Evolutionary conservation across 495 filamentous ascomycete species (phyloP).

Genomic region (Neurospora tetrasperma): DNA sequence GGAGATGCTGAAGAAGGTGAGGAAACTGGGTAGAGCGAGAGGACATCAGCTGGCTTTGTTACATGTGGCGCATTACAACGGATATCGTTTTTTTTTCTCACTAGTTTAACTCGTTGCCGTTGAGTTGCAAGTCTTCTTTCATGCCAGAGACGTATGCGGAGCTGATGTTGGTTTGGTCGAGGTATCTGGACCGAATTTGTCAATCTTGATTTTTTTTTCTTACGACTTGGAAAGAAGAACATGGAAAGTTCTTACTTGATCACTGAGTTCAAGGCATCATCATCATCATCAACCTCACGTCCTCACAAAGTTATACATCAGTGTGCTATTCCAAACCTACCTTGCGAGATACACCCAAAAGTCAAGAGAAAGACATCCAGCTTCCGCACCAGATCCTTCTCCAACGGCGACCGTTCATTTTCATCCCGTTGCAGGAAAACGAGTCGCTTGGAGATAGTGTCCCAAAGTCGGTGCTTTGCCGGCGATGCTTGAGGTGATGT

Average conservation of each 20-base stretch:
- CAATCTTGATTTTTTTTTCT: not conserved
- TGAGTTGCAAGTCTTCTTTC: constrained; percentile 31
- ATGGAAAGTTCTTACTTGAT: constrained; percentile 20
- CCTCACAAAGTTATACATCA: not conserved
- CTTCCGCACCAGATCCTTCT: constrained; percentile 28
- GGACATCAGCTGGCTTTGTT: no score
- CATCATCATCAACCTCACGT: constrained; percentile 1
- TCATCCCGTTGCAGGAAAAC: not conserved
- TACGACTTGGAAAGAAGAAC: no score
- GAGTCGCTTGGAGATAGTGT: not conserved
- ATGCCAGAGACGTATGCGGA: constrained; percentile 35
- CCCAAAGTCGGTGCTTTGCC: not conserved
- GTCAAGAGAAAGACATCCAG: constrained; percentile 32
- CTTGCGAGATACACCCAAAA: constrained; percentile 34
- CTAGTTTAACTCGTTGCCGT: constrained; percentile 33
- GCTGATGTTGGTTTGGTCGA: constrained; percentile 34
- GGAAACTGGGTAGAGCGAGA: constrained; percentile 28
- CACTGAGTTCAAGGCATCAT: constrained; percentile 5
- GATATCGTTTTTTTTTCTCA: not conserved
- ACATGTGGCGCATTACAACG: no score
- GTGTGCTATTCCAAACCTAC: constrained; percentile 4
- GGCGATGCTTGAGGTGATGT: not conserved
- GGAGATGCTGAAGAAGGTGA: constrained; percentile 39
- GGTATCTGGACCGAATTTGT: constrained; percentile 6
- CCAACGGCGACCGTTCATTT: constrained; percentile 14